Base-by-base conservation (phyloP, 306 rosid species). In the Sicyos baderoa region DNA sequence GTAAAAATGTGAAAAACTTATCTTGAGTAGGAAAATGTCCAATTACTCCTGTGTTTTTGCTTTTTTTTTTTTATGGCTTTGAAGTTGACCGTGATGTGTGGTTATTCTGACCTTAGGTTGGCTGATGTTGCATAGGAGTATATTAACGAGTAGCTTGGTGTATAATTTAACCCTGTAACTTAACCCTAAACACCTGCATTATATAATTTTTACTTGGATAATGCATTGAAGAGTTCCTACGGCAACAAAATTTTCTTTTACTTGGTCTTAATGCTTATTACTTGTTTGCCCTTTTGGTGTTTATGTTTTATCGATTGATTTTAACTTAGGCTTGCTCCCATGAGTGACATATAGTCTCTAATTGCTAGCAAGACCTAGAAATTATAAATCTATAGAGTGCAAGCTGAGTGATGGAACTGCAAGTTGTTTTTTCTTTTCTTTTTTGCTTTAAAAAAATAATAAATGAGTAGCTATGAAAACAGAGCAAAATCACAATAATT, bases 161-260 rank as follows among this genome's bases (percentile, higher is more conserved):
- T 18, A 62, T 44, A 21, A 6, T 42, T 18, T 63, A 63, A 40
- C 69, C n/a, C 23, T 40, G 68, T 57, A 25, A 11, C 13, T 57
- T n/a, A n/a, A 52, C 63, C n/a, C 17, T 23, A 7, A 29, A 59
- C 70, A 18, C 15, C 27, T 18, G 50, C 15, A 37, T 11, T 64
- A 64, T 14, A 18, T 65, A 19, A 2, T 42, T 44, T 45, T 45
- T 65, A 45, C 54, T 65, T 5, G 6, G 15, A 18, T 40, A 42
- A 19, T 32, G 21, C 70, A 21, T 65, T 65, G 52, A 37, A 63
- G 51, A 63, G 13, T 42, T 37, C 51, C 40, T 17, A 21, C 45
- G 70, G 54, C 70, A 65, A 45, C 0, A 40, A 21, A 44, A 65
- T 17, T 21, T 11, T 62, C 68, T 62, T 62, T 60, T 32, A 60